phyloP scores from a whole-genome alignment of 2,329 filamentous ascomycete species.

The Hypoxylon sp. region DNA sequence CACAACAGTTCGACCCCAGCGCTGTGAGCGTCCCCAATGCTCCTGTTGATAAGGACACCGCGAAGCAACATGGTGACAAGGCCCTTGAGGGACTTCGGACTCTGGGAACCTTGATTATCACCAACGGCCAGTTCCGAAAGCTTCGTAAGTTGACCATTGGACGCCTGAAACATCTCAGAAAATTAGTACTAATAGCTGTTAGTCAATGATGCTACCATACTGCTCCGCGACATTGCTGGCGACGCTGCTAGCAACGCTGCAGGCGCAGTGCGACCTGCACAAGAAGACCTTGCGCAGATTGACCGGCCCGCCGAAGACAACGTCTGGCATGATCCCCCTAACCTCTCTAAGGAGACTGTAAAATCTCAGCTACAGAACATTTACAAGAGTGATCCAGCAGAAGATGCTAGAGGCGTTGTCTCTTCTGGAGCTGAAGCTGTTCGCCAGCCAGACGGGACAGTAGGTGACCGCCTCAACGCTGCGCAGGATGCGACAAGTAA shows the following conservation, averaged over 20 bases:
- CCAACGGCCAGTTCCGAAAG: slow-evolving; percentile 96
- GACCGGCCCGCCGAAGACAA: slow-evolving; percentile 91
- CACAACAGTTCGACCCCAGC: slow-evolving; percentile 77
- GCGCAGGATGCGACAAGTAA: slow-evolving; percentile 49
- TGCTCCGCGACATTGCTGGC: slow-evolving; percentile 90
- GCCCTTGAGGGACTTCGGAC: slow-evolving; percentile 88
- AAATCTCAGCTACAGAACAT: slow-evolving; percentile 76
- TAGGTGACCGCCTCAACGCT: slow-evolving; percentile 48
- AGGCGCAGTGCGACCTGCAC: slow-evolving; percentile 78
- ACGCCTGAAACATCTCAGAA: not conserved
- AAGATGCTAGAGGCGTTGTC: slow-evolving; percentile 72
- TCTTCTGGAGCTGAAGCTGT: slow-evolving; percentile 62
- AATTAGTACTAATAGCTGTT: not conserved
- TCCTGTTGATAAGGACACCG: slow-evolving; percentile 80
- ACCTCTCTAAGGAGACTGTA: slow-evolving; percentile 77
- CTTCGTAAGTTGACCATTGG: slow-evolving; percentile 70
- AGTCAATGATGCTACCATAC: slow-evolving; percentile 82
- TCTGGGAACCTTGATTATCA: slow-evolving; percentile 88
- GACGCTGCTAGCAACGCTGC: slow-evolving; percentile 89
- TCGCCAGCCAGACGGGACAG: slow-evolving; percentile 47
- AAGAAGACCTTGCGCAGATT: slow-evolving; percentile 81
- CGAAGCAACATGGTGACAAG: slow-evolving; percentile 85
- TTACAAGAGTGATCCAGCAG: slow-evolving; percentile 66
- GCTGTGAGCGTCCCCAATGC: slow-evolving; percentile 72
- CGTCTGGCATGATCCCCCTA: slow-evolving; percentile 90